phyloP scores from a whole-genome alignment of 1,284 basidiomycete genomes.

The Flammula alnicola region DNA sequence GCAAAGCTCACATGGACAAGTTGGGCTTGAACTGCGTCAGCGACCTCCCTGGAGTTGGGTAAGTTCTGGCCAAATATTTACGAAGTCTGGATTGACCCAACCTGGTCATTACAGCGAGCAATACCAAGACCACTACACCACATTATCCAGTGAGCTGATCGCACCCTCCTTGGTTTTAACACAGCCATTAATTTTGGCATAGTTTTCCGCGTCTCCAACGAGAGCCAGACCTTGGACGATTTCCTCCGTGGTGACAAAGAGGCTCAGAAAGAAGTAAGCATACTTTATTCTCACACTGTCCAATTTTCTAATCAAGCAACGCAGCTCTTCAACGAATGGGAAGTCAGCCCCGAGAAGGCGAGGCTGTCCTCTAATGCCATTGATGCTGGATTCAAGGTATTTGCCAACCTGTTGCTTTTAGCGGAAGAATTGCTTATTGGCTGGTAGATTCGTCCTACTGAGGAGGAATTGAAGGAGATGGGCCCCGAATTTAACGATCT shows the following conservation, averaged over 20 bases:
- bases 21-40: conserved; percentile 65
- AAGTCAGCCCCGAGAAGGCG: conserved; percentile 69
- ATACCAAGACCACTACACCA: conserved; percentile 79
- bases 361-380: conserved; percentile 71
- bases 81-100: not conserved
- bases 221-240: conserved; percentile 64
- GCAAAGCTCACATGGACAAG: conserved; percentile 55
- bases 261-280: conserved; percentile 52
- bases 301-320: not conserved
- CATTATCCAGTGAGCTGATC: conserved; percentile 54
- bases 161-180: not conserved
- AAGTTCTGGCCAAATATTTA: conserved; percentile 26
- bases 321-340: conserved; percentile 69
- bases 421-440: not conserved
- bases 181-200: not conserved
- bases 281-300: not conserved
- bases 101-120: conserved; percentile 57
- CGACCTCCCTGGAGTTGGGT: conserved; percentile 75
- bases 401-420: not conserved
- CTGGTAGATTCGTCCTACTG: conserved; percentile 65
- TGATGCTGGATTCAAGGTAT: conserved; percentile 74
- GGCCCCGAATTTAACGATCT: conserved; percentile 74
- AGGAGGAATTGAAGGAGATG: conserved; percentile 73
- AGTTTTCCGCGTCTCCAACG: conserved; percentile 73
- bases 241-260: conserved; percentile 71